A percentile compares a stretch with the other conserved stretches of the same genome.
These are phyloP conservation scores for Didymosphaeria variabile DNA, from an alignment of 2,329 filamentous ascomycete genomes.

Conservation along the genomic window DNA sequence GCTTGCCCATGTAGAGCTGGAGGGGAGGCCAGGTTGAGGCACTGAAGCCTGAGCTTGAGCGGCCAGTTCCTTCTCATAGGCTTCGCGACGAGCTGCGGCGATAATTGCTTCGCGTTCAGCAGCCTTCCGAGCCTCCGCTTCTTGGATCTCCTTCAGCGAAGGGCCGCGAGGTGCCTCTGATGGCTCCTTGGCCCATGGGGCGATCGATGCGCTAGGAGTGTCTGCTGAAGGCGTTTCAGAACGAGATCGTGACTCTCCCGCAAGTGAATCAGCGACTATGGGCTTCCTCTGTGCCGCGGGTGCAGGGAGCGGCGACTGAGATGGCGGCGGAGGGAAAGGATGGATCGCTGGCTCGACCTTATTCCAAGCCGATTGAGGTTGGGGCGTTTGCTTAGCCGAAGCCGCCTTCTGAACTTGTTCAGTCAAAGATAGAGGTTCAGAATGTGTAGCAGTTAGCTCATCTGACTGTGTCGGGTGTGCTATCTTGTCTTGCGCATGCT, in stretches of 20 bases:
- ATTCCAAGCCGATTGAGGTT: conserved; percentile 65
- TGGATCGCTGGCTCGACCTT: conserved; percentile 77
- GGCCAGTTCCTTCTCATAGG: conserved; percentile 81
- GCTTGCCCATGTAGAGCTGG: conserved; percentile 88
- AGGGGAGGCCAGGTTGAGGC: conserved; percentile 81
- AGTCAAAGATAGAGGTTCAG: conserved; percentile 73
- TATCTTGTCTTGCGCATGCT: conserved; percentile 26
- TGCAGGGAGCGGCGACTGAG: conserved; percentile 83
- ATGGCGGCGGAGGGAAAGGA: conserved; percentile 77
- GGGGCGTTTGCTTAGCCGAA: conserved; percentile 66
- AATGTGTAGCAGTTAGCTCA: conserved; percentile 21
- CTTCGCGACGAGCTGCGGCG: conserved; percentile 77
- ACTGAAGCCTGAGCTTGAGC: conserved; percentile 66
- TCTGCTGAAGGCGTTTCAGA: conserved; percentile 78
- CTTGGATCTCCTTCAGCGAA: conserved; percentile 95
- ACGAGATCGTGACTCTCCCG: conserved; percentile 73
- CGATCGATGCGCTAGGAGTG: conserved; percentile 75
- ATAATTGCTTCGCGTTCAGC: conserved; percentile 87
- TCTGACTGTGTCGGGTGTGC: conserved; percentile 17
- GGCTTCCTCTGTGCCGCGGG: conserved; percentile 88
- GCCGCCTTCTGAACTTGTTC: conserved; percentile 84
- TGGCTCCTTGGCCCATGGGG: conserved; percentile 93
- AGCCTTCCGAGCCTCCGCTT: conserved; percentile 90
- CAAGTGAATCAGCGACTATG: conserved; percentile 79
- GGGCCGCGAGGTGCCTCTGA: conserved; percentile 79